These are phyloP conservation scores for Gymnopilus dilepis DNA, from an alignment of 768 basidiomycete species.

Conservation along the genomic window DNA sequence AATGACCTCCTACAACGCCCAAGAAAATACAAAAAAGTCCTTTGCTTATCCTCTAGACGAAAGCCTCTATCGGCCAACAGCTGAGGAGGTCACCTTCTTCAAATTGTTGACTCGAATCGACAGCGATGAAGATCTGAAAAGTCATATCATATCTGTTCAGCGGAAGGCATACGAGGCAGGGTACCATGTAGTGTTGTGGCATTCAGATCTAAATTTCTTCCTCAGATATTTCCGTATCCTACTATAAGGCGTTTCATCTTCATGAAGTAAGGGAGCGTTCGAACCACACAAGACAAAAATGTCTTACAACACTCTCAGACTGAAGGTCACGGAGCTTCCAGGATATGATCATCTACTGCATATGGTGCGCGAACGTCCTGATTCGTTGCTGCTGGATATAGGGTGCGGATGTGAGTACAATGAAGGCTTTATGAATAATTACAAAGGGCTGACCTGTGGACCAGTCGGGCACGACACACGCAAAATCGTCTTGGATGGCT, in stretches of 20 bases:
- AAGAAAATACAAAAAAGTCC: no score
- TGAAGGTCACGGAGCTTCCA: constrained; percentile 41
- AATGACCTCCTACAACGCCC: no score
- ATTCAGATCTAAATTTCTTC: no score
- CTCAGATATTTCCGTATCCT: constrained; percentile 39
- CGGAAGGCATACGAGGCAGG: constrained; percentile 37
- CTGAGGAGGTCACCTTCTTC: constrained; percentile 40
- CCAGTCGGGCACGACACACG: constrained; percentile 46
- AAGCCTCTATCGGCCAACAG: constrained; percentile 30
- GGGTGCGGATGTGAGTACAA: constrained; percentile 45
- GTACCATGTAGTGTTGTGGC: no score
- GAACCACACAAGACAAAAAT: no score
- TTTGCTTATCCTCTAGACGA: no score
- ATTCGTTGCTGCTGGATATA: constrained; percentile 45
- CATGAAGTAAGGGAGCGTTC: no score
- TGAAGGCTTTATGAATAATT: no score
- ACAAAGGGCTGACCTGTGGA: no score
- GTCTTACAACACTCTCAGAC: constrained; percentile 20
- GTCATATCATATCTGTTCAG: constrained; percentile 44
- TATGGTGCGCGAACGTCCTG: constrained; percentile 28
- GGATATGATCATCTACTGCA: constrained; percentile 37
- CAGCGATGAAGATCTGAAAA: constrained; percentile 41
- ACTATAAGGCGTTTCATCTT: constrained; percentile 45
- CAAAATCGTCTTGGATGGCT: constrained; percentile 45
- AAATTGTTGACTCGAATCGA: constrained; percentile 40